Percentiles rank a stretch among this genome's conserved stretches.
Conservation (phyloP, 495 filamentous ascomycete species). For the Xylaria scruposa region DNA sequence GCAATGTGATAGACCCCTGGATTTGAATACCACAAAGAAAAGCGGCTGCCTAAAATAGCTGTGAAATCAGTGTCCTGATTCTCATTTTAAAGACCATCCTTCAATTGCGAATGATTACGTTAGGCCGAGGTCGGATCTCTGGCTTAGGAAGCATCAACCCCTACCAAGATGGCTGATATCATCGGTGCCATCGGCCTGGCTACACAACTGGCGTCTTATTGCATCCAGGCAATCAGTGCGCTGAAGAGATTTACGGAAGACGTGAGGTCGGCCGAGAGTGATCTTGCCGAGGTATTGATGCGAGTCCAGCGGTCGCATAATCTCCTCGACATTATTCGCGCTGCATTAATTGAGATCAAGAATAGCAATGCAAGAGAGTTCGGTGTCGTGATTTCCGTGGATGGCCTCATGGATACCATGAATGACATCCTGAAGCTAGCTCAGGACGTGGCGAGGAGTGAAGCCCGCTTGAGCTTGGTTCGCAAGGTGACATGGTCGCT, state of each 20-base stretch:
- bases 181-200: not conserved
- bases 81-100: not conserved
- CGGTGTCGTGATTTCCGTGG: not conserved
- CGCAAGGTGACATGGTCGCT: not conserved
- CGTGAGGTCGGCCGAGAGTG: not conserved
- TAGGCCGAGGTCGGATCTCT: not conserved
- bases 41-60: not conserved
- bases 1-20: not conserved
- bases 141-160: not conserved
- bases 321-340: not conserved
- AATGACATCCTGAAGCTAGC: not conserved
- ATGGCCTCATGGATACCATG: not conserved
- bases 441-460: not conserved
- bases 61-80: not conserved
- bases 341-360: not conserved
- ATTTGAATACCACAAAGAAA: not conserved
- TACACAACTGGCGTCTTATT: not conserved
- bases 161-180: not conserved
- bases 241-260: not conserved
- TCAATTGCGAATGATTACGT: not conserved
- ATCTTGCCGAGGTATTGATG: not conserved
- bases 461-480: not conserved
- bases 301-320: not conserved
- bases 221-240: not conserved
- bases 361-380: not conserved